Evolutionary conservation across 2,329 filamentous ascomycete genomes (phyloP), one percentile per base, ranked within the genome.

Genomic region (Huntiella decipiens): DNA sequence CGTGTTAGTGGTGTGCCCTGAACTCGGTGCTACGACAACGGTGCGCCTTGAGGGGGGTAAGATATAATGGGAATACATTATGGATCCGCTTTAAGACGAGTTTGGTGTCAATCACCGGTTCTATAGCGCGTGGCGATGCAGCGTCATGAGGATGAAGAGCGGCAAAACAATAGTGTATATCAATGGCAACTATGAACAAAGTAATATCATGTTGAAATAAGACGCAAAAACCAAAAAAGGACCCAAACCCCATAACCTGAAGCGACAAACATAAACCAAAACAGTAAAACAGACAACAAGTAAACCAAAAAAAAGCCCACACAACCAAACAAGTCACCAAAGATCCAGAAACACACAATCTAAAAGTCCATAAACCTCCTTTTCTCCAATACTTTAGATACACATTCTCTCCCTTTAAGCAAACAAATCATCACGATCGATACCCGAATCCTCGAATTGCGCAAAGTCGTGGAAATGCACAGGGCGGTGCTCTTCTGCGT

Each of bases 391-490:
- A 28, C 22, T 22, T 31, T 33, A 35, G 28, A 12, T 5, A 40
- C n/a, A 17, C 15, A 15, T 12, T 22, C 15, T n/a, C 11, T 19
- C 3, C 17, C 5, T 4, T 53, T 69, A 96, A 55, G 85, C 88
- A 66, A 98, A 93, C 60, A 87, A 88, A 66, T 98, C 88, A 52
- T 76, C 76, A 56, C 86, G 72, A 61, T 98, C 91, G 40, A 95
- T 87, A 76, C 87, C 93, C 37, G 93, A 82, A 62, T 98, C 88
- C 65, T 98, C 91, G 59, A 98, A 64, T 67, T 98, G 88, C 1
- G 87, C 85, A 64, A 98, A 98, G 62, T 86, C 94, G 60, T 88
- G 81, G 73, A 98, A 98, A 65, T 98, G 91, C 47, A 95, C 67
- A 12, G 88, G 87, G 19, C 91, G 76, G 63, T 98, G 92, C 55